Evolutionary conservation across 768 basidiomycete genomes (phyloP).

Genomic region (Arthromyces matolae): DNA sequence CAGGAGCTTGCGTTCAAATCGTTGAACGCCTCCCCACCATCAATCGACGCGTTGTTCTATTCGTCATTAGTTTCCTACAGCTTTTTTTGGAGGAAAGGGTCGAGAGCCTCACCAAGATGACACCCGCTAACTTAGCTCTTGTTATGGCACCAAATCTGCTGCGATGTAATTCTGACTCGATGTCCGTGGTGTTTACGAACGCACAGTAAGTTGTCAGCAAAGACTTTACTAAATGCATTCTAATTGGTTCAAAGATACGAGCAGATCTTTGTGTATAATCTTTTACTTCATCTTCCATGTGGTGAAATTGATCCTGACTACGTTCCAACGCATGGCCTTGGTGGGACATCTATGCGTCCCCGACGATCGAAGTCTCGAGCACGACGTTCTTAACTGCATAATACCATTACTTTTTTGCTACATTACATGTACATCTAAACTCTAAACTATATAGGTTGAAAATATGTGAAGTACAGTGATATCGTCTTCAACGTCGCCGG

Average conservation of each 20-base stretch:
- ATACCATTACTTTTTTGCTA: too few species aligned
- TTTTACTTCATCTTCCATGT: conserved; percentile 77
- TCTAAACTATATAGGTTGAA: too few species aligned
- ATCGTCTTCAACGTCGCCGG: too few species aligned
- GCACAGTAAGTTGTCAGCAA: conserved; percentile 69
- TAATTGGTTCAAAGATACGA: conserved; percentile 65
- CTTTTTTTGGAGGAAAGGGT: conserved; percentile 79
- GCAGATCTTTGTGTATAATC: conserved; percentile 82
- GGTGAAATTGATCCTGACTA: conserved; percentile 74
- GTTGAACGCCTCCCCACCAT: conserved; percentile 77
- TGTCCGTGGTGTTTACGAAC: conserved; percentile 88
- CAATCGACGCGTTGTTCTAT: conserved; percentile 82
- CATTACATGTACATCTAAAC: too few species aligned
- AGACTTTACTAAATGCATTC: too few species aligned
- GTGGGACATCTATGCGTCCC: conserved; percentile 52
- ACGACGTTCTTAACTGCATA: conserved; percentile 39
- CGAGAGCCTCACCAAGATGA: conserved; percentile 81
- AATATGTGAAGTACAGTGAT: too few species aligned
- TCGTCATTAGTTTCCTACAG: conserved; percentile 88
- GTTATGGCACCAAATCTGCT: conserved; percentile 92
- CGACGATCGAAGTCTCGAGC: conserved; percentile 55
- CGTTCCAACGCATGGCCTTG: conserved; percentile 74
- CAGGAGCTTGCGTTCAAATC: conserved; percentile 68
- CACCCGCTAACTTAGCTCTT: conserved; percentile 78
- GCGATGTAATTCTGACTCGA: conserved; percentile 82